Base-by-base conservation (phyloP, 768 basidiomycete species). In the Tricholomella constricta region DNA sequence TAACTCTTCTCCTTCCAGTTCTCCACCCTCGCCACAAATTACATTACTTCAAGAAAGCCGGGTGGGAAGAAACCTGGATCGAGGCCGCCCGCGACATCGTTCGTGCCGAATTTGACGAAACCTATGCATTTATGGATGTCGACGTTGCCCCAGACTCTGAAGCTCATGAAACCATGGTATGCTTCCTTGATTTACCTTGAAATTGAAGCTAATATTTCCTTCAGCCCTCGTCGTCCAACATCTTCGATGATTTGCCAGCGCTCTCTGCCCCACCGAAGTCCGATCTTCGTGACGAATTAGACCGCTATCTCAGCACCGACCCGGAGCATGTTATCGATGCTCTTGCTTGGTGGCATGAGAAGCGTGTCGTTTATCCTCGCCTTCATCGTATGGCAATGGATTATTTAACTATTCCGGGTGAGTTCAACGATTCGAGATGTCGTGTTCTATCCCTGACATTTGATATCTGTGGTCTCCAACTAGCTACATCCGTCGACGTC, bases 361-460 rank as follows among this genome's bases (percentile, higher is more conserved):
- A 6, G 45, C 45, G 31, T 1, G 29, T 6, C 6, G 11, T 11
- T 0, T 74, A 59, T 48, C 71, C 69, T 20, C 34, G 45, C 1
- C 66, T 74, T 1, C 66, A 62, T 0, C 54, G 55, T 1, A 72
- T 76, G 72, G 70, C 65, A 4, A 32, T 67, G 0, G 65, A 71
- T 29, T 70, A 69, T 32, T 58, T 67, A 1, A 48, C 41, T 6
- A 62, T 68, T 26, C 66, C 63, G 0, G 62, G 64, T 69, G 49
- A 11, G 58, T 63, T 14, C 12, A n/a, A n/a, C n/a, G n/a, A n/a
- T n/a, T n/a, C 29, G 29, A 29, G 6, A 29, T 29, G 29, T n/a
- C n/a, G n/a, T n/a, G n/a, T n/a, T n/a, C 29, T 29, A 6, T 29
- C 29, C 29, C 6, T 29, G 29, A 29, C 29, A 29, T 11, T 11